Base-by-base conservation (phyloP, 139 green algal species). In the Edaphochlamys debaryana region DNA sequence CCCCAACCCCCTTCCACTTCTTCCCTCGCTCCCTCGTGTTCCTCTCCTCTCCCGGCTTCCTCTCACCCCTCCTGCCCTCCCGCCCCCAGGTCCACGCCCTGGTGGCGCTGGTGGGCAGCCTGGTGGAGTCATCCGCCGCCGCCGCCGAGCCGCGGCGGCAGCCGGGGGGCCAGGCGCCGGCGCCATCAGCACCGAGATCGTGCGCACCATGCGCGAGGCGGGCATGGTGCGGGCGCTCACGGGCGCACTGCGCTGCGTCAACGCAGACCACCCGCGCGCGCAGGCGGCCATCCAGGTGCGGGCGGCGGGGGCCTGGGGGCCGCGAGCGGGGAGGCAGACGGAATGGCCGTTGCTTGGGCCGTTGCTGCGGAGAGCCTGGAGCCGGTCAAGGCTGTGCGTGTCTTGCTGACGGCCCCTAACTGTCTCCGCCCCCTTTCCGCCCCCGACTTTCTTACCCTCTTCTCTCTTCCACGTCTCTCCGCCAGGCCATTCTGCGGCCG, bases 151-250 rank as follows among this genome's bases (percentile, higher is more conserved):
- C n/a, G n/a, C 83, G 83, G 15, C 52, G 45, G 13, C 62, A n/a
- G n/a, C 66, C 11, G 41, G 73, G 19, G 67, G 58, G 48, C 40
- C 50, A 17, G 48, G 19, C 56, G 60, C 62, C 29, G 48, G 79
- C 40, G 80, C 86, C 37, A 54, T 94, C 34, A 86, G 85, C 32
- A 54, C 84, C 7, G 96, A 98, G 67, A 93, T 96, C 69, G 62
- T 93, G 54, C 88, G 93, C 3, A 87, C 87, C 19, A 96, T 98
- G 94, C 87, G 90, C 25, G 92, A 97, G 36, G 90, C 90, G 29
- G 93, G 93, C 45, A 84, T 95, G 71, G 78, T 95, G 45, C 85
- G 84, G 40, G 93, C 92, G 6, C 88, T 98, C n/a, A 89, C 86
- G 0, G 72, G 79, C 25, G 85, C 83, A n/a, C 81, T 97, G 76